Percentiles rank a stretch among this genome's conserved stretches.
These are phyloP conservation scores for Calycina marina DNA, from an alignment of 2,329 filamentous ascomycete genomes.

Conservation along the genomic window DNA sequence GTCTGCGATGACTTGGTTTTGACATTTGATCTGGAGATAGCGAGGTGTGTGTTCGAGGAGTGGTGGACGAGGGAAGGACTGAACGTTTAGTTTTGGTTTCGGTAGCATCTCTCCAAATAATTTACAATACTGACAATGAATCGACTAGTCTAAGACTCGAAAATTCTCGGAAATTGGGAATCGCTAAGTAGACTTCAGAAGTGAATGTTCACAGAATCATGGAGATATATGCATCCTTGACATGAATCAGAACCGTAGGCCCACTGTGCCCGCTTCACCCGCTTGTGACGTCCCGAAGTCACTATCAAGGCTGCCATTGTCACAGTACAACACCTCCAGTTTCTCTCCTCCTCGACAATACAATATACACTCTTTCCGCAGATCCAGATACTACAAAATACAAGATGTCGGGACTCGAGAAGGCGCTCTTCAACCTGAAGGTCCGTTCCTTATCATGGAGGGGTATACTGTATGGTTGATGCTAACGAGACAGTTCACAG, in stretches of 20 bases:
- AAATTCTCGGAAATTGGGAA: not conserved
- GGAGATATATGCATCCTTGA: too few species aligned
- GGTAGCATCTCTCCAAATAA: constrained; percentile 23
- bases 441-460: constrained; percentile 24
- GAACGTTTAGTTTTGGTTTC: constrained; percentile 35
- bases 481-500: constrained; percentile 43
- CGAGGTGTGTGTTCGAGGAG: constrained; percentile 36
- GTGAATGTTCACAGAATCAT: too few species aligned
- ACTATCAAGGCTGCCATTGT: too few species aligned
- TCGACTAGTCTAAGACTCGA: not conserved
- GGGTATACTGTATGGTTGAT: too few species aligned
- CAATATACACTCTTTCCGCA: too few species aligned
- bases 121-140: not conserved
- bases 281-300: too few species aligned
- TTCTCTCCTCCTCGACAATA: too few species aligned
- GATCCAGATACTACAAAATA: not conserved
- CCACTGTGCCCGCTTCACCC: too few species aligned
- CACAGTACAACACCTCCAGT: too few species aligned
- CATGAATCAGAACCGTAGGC: too few species aligned
- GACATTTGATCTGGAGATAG: constrained; percentile 41
- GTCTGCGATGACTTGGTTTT: constrained; percentile 38
- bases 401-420: constrained; percentile 44
- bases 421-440: constrained; percentile 47
- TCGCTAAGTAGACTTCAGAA: too few species aligned
- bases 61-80: constrained; percentile 43